Conservation (phyloP, 345 rosid genomes). For the Hibiscus syriacus region DNA sequence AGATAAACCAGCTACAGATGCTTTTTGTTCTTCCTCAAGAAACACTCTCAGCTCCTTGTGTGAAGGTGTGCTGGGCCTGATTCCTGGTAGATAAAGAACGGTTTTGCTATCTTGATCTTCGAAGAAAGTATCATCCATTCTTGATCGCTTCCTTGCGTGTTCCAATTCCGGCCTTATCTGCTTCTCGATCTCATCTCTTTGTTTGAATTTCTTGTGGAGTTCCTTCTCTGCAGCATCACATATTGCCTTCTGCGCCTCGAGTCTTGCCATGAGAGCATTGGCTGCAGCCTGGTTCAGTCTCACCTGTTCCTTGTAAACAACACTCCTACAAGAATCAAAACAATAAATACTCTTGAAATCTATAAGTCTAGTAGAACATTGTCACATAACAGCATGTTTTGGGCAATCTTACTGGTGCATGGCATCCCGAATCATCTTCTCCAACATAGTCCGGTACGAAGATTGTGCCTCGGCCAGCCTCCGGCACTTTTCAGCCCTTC, state of each 20-base stretch:
- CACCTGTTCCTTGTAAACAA: constrained; percentile 81
- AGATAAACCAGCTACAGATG: constrained; percentile 34
- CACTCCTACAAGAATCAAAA: constrained; percentile 56
- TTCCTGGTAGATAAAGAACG: constrained; percentile 56
- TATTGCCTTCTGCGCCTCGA: constrained; percentile 88
- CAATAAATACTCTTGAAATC: not conserved
- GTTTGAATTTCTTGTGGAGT: constrained; percentile 75
- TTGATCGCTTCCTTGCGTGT: constrained; percentile 75
- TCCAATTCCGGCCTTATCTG: constrained; percentile 75
- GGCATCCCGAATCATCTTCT: constrained; percentile 97
- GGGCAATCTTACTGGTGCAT: constrained; percentile 82
- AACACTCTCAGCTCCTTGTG: constrained; percentile 66
- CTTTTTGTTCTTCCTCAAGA: constrained; percentile 68
- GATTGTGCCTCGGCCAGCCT: constrained; percentile 89
- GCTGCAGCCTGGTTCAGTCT: constrained; percentile 87
- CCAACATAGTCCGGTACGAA: constrained; percentile 66
- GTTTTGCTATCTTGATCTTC: constrained; percentile 43
- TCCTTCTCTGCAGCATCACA: constrained; percentile 86
- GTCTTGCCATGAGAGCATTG: constrained; percentile 76
- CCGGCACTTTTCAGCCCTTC: constrained; percentile 94
- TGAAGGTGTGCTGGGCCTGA: constrained; percentile 34
- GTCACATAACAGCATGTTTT: not conserved
- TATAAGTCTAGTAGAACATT: not conserved
- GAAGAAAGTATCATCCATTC: constrained; percentile 44
- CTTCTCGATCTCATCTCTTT: constrained; percentile 67